Evolutionary conservation across 2,329 filamentous ascomycete genomes (phyloP).

Genomic region (Fusarium chlamydosporum): DNA sequence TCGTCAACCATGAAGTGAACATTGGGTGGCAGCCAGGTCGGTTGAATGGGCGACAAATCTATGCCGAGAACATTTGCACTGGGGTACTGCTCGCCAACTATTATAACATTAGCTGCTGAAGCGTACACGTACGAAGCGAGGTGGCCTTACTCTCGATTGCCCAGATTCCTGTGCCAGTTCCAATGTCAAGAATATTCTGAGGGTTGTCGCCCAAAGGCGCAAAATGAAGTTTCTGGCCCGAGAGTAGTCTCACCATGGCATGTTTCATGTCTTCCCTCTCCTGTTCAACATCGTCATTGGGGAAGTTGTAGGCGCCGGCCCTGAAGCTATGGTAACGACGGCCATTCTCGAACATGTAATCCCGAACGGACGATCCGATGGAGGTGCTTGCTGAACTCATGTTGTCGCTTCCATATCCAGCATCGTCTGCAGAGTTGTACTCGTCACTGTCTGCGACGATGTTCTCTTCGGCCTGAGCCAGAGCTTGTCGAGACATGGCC

Average conservation of each 20-base stretch:
- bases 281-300: conserved; percentile 72
- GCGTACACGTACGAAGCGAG: not conserved
- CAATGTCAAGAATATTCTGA: conserved; percentile 69
- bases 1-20: conserved; percentile 71
- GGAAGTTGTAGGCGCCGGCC: conserved; percentile 69
- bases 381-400: conserved; percentile 57
- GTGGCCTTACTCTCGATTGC: conserved; percentile 65
- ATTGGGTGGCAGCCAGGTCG: conserved; percentile 68
- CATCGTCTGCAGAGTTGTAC: conserved; percentile 43
- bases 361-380: conserved; percentile 59
- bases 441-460: conserved; percentile 56
- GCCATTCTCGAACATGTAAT: conserved; percentile 71
- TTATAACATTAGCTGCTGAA: conserved; percentile 24
- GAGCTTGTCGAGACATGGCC: conserved; percentile 55
- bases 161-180: conserved; percentile 72
- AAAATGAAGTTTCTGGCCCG: conserved; percentile 64
- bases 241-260: conserved; percentile 64
- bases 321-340: conserved; percentile 70
- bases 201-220: conserved; percentile 64
- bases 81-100: conserved; percentile 64
- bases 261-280: conserved; percentile 72
- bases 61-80: conserved; percentile 61
- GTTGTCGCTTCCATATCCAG: conserved; percentile 57
- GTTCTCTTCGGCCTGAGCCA: conserved; percentile 55
- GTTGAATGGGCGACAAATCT: conserved; percentile 65